These are phyloP conservation scores for Entelexis paramagnoliae DNA, from an alignment of 1,139 yeast species.

Conservation along the genomic window DNA sequence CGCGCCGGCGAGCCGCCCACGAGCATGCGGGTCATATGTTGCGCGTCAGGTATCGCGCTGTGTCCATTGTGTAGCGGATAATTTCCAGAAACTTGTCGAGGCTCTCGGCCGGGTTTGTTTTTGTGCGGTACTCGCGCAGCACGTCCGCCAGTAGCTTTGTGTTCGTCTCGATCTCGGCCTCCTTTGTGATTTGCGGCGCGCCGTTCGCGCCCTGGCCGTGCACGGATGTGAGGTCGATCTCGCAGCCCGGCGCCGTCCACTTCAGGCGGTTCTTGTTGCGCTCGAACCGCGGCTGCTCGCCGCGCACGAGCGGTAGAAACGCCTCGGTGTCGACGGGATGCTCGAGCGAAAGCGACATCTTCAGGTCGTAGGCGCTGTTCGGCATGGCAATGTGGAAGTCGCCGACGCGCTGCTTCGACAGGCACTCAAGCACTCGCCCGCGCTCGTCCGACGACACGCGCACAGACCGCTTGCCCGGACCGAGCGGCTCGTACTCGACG, in stretches of 20 bases:
- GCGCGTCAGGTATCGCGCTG: conserved; percentile 21
- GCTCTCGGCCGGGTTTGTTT: conserved; percentile 25
- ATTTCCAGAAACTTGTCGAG: conserved; percentile 33
- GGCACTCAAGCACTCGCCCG: conserved; percentile 43
- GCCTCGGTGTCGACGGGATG: conserved; percentile 36
- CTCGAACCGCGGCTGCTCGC: conserved; percentile 34
- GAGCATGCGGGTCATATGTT: too few relatives aligned
- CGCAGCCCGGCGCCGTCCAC: conserved; percentile 28
- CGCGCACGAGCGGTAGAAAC: conserved; percentile 6
- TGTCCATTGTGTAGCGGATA: conserved; percentile 30
- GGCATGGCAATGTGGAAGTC: conserved; percentile 68
- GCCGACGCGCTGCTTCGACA: conserved; percentile 60
- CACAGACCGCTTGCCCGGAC: conserved; percentile 33
- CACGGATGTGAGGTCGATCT: conserved; percentile 32
- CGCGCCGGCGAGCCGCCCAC: too few relatives aligned
- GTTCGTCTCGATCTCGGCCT: conserved; percentile 53
- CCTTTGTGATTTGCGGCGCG: conserved; percentile 24
- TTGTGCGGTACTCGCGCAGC: conserved; percentile 37
- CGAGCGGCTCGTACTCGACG: neutral
- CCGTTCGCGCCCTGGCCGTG: conserved; percentile 22
- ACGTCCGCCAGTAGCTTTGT: conserved; percentile 51
- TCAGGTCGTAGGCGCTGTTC: conserved; percentile 62
- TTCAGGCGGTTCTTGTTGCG: conserved; percentile 41
- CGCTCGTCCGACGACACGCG: conserved; percentile 29
- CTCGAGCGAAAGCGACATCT: conserved; percentile 69